A percentile compares a stretch with the other conserved stretches of the same genome.
These are phyloP conservation scores for Coemansia furcata DNA, from an alignment of 192 early-diverging fungal genomes.

Conservation along the genomic window DNA sequence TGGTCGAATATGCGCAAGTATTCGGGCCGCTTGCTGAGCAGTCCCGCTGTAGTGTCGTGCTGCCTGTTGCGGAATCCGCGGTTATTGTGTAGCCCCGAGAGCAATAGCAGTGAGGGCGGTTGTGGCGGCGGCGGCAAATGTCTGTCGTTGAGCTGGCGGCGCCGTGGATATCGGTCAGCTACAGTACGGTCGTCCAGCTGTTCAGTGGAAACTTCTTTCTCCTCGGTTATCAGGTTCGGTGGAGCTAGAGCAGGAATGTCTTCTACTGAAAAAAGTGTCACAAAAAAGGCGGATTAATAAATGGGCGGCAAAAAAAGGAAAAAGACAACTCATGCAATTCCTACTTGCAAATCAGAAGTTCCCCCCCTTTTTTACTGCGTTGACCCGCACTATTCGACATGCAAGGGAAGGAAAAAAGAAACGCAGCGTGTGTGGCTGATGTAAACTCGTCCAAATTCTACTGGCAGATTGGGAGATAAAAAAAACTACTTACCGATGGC, in stretches of 20 bases:
- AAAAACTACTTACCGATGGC: background rate
- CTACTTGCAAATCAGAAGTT: background rate
- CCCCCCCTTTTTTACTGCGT: background rate
- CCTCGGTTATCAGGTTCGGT: background rate
- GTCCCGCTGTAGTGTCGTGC: background rate
- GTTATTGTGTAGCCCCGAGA: background rate
- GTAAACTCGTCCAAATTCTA: background rate
- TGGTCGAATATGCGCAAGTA: slow-evolving; percentile 28
- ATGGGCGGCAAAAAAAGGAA: background rate
- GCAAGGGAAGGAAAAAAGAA: background rate
- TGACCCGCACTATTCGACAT: background rate
- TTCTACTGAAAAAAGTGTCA: background rate
- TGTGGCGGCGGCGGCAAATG: background rate
- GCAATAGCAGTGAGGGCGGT: slow-evolving; percentile 4
- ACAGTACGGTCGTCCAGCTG: background rate
- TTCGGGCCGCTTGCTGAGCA: slow-evolving; percentile 13
- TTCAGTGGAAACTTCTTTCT: background rate
- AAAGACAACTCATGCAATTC: background rate
- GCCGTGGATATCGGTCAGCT: background rate
- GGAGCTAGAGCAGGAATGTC: background rate
- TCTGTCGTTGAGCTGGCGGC: background rate
- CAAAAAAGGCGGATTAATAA: background rate
- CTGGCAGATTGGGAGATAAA: background rate
- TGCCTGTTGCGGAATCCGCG: background rate
- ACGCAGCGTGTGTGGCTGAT: background rate